Percentiles rank a stretch among this genome's conserved stretches.
These are phyloP conservation scores for Hibiscus syriacus DNA, from an alignment of 345 rosid genomes.

Conservation along the genomic window DNA sequence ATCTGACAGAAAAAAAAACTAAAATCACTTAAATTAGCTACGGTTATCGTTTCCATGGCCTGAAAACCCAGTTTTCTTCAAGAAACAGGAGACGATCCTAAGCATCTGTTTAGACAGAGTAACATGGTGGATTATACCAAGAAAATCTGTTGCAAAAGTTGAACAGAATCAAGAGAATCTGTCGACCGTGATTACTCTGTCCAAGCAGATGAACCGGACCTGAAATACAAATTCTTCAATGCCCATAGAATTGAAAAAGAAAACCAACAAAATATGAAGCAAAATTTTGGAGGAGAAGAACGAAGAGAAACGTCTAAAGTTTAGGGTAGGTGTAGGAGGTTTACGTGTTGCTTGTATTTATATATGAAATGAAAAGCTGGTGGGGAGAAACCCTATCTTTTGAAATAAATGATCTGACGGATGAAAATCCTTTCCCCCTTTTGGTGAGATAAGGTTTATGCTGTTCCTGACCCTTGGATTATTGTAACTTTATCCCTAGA, in stretches of 20 bases:
- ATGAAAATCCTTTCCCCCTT: neutral
- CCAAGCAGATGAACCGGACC: conserved; percentile 17
- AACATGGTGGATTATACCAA: neutral
- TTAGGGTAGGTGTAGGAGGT: neutral
- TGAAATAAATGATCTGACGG: neutral
- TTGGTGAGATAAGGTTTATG: neutral
- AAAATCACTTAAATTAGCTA: neutral
- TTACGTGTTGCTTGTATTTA: neutral
- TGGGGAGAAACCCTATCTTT: neutral
- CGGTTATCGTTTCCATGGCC: neutral
- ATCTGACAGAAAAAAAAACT: neutral
- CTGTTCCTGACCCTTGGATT: neutral
- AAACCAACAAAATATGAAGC: no score
- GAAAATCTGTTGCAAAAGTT: neutral
- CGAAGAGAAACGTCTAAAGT: neutral
- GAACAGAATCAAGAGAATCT: neutral
- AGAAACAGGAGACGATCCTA: neutral
- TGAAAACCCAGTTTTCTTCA: neutral
- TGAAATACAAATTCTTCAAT: neutral
- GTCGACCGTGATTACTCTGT: conserved; percentile 29
- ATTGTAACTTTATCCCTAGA: no score
- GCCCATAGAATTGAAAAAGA: neutral
- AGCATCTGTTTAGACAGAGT: conserved; percentile 11
- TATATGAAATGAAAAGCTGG: neutral
- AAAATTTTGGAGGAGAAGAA: neutral